These are phyloP conservation scores for Podospora fimiseda DNA, from an alignment of 495 filamentous ascomycete species.

Conservation along the genomic window DNA sequence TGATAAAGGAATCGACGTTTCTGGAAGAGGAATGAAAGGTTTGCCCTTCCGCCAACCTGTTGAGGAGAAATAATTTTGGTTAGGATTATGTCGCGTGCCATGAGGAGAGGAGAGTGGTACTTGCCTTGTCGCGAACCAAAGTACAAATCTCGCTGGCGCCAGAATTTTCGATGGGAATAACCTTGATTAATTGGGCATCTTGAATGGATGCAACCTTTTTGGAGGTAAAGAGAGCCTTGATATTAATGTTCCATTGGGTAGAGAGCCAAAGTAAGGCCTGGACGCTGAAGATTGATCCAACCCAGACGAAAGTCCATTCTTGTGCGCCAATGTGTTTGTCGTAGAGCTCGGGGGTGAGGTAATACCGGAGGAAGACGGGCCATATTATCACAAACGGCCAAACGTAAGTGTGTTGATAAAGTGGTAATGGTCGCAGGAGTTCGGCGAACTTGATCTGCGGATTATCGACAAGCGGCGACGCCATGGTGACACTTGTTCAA, in stretches of 20 bases:
- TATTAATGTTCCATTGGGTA: conserved; percentile 93
- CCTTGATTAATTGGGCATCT: conserved; percentile 84
- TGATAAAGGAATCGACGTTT: conserved; percentile 93
- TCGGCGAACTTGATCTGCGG: conserved; percentile 81
- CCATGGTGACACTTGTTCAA: conserved; percentile 23
- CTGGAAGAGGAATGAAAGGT: conserved; percentile 90
- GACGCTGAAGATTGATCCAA: conserved; percentile 74
- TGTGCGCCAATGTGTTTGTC: conserved; percentile 77
- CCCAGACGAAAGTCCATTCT: conserved; percentile 97
- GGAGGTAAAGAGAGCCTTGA: conserved; percentile 76
- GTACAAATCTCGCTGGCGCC: conserved; percentile 83
- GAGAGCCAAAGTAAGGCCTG: conserved; percentile 91
- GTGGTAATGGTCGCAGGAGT: conserved; percentile 80
- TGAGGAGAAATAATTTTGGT: conserved; percentile 6
- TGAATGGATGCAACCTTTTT: conserved; percentile 62
- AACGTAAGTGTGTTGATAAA: conserved; percentile 76
- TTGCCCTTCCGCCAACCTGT: conserved; percentile 62
- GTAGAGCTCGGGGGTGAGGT: conserved; percentile 75
- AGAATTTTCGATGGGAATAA: conserved; percentile 84
- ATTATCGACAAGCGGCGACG: conserved; percentile 84
- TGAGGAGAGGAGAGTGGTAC: conserved; percentile 10
- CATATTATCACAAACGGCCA: conserved; percentile 89
- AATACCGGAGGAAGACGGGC: conserved; percentile 83
- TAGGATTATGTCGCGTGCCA: background rate
- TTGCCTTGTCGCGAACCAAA: conserved; percentile 64